Conservation (phyloP, 495 filamentous ascomycete genomes). For the Viridothelium virens region DNA sequence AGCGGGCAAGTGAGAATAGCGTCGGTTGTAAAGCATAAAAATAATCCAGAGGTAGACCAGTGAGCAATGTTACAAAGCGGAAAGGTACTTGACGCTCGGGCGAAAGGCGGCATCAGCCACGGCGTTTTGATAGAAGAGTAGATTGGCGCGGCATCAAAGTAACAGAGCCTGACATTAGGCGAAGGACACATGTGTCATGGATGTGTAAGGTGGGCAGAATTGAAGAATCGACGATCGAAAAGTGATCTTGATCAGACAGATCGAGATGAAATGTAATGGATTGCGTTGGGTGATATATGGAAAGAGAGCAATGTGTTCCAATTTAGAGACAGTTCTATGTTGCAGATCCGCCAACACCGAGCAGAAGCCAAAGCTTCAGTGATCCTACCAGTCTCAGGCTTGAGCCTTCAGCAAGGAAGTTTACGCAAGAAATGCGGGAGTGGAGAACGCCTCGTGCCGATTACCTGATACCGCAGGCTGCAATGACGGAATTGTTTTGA, state of each 20-base stretch:
- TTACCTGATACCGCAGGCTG: not conserved
- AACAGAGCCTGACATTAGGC: conserved; percentile 2
- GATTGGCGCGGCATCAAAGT: not conserved
- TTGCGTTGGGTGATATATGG: conserved; percentile 9
- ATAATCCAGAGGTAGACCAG: not conserved
- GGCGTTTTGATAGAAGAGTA: not conserved
- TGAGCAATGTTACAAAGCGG: not conserved
- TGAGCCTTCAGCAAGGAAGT: conserved; percentile 1
- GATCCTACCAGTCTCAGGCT: conserved; percentile 8
- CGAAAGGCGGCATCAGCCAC: not conserved
- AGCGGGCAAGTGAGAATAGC: not conserved
- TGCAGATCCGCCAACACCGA: conserved; percentile 8
- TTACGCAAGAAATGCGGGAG: conserved; percentile 11
- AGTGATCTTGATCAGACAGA: not conserved
- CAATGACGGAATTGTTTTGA: conserved; percentile 12
- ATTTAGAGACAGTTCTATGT: not conserved
- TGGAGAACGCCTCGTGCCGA: conserved; percentile 10
- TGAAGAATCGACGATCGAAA: conserved; percentile 1
- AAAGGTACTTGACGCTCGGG: not conserved
- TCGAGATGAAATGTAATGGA: not conserved
- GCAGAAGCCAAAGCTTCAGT: not conserved
- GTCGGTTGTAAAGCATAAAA: not conserved
- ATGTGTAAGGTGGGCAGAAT: not conserved
- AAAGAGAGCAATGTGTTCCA: not conserved
- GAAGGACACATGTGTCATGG: not conserved